Conservation (phyloP, 805 yeast genomes). For the Cyberlindnera petersonii region DNA sequence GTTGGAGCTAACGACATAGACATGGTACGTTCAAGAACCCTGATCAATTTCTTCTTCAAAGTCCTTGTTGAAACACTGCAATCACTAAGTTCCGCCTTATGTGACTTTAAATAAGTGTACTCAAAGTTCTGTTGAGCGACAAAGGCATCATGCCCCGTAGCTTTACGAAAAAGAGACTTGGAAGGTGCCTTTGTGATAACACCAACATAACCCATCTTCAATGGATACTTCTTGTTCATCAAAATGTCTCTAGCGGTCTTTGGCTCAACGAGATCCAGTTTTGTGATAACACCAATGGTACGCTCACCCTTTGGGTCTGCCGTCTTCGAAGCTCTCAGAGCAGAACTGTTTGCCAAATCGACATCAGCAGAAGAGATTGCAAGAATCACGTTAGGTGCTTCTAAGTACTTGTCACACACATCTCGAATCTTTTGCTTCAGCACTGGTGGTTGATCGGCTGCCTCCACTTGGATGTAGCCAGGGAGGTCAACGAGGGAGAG, state of each 20-base stretch:
- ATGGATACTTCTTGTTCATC: constrained; percentile 78
- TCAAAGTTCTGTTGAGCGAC: constrained; percentile 69
- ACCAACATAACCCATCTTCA: constrained; percentile 96
- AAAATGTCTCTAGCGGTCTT: constrained; percentile 63
- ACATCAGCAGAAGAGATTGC: constrained; percentile 98
- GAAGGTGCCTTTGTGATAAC: constrained; percentile 84
- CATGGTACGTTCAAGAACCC: constrained; percentile 87
- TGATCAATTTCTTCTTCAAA: constrained; percentile 76
- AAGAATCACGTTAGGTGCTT: constrained; percentile 87
- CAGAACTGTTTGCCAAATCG: constrained; percentile 93
- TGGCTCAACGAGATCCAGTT: constrained; percentile 85
- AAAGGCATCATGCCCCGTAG: constrained; percentile 57
- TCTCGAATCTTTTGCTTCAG: constrained; percentile 74
- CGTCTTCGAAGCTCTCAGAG: constrained; percentile 79
- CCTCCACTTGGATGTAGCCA: constrained; percentile 95
- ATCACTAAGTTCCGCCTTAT: constrained; percentile 54
- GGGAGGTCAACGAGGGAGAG: constrained; percentile 92
- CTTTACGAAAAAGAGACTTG: constrained; percentile 46
- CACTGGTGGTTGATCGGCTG: constrained; percentile 90
- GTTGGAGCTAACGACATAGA: constrained; percentile 85
- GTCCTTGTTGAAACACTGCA: constrained; percentile 73
- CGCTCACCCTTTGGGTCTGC: constrained; percentile 95
- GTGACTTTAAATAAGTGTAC: constrained; percentile 55
- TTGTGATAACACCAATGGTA: constrained; percentile 94
- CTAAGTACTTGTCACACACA: constrained; percentile 80